Percentiles rank a stretch among this genome's conserved stretches.
Evolutionary conservation across 352 stramenopile species (phyloP).

Genomic region (Phytophthora lateralis): DNA sequence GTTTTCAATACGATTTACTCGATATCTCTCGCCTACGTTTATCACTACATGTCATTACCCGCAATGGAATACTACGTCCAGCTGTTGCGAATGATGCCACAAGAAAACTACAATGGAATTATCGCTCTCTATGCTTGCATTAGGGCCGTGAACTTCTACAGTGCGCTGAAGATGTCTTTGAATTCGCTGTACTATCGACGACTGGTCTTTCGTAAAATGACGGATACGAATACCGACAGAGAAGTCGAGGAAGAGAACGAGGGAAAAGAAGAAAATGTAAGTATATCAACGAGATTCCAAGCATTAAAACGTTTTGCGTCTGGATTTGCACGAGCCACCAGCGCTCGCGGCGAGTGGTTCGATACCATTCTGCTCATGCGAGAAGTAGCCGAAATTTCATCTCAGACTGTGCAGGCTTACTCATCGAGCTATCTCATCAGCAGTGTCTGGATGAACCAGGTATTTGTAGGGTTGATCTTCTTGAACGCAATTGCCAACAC

Average conservation of each 20-base stretch:
- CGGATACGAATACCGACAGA: background rate
- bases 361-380: conserved; percentile 28
- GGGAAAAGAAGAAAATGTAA: background rate
- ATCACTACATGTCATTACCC: conserved; percentile 34
- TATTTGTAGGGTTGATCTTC: conserved; percentile 38
- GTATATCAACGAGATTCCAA: background rate
- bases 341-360: conserved; percentile 31
- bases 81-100: conserved; percentile 39
- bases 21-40: conserved; percentile 29
- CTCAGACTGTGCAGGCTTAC: conserved; percentile 35
- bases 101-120: conserved; percentile 29
- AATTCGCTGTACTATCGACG: conserved; percentile 36
- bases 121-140: conserved; percentile 32
- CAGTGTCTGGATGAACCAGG: conserved; percentile 41
- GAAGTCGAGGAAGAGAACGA: background rate
- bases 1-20: conserved; percentile 37
- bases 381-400: conserved; percentile 35
- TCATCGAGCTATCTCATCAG: conserved; percentile 39
- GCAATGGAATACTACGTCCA: conserved; percentile 38
- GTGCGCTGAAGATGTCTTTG: conserved; percentile 30
- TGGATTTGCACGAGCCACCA: conserved; percentile 23
- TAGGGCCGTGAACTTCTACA: conserved; percentile 34
- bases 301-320: conserved; percentile 16
- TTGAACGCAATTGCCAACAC: conserved; percentile 40
- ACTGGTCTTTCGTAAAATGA: conserved; percentile 27